A percentile compares a stretch with the other conserved stretches of the same genome.
Evolutionary conservation across 176 grass and related monocot species (phyloP).

Genomic region (Panicum miliaceum): DNA sequence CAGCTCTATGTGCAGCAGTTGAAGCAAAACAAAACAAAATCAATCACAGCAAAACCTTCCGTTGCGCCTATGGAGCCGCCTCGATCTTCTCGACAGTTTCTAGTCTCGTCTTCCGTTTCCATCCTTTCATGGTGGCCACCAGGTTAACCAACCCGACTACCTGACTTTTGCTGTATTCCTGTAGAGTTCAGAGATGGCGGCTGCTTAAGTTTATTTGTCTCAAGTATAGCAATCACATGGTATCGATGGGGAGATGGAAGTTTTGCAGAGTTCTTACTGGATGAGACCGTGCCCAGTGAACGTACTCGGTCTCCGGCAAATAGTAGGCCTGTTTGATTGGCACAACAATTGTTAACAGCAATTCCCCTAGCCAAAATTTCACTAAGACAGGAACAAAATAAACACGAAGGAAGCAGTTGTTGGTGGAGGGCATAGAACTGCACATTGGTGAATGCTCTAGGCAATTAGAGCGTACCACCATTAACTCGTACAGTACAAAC

Average conservation of each 20-base stretch:
- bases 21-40: slow-evolving; percentile 53
- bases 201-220: slow-evolving; percentile 1
- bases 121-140: slow-evolving; percentile 92
- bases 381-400: slow-evolving; percentile 17
- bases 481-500: slow-evolving; percentile 14
- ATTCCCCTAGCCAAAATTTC: slow-evolving; percentile 5
- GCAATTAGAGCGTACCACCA: not conserved
- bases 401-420: not conserved
- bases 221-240: not conserved
- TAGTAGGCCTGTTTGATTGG: slow-evolving; percentile 82
- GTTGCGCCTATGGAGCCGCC: slow-evolving; percentile 52
- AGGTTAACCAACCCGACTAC: slow-evolving; percentile 86
- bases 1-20: slow-evolving; percentile 64
- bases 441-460: not conserved
- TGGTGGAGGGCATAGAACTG: not conserved
- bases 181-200: slow-evolving; percentile 18
- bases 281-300: slow-evolving; percentile 96
- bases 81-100: slow-evolving; percentile 93
- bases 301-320: slow-evolving; percentile 94
- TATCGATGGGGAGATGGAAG: not conserved
- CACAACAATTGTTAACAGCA: slow-evolving; percentile 31
- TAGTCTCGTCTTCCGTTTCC: slow-evolving; percentile 91
- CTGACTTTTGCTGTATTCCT: slow-evolving; percentile 93
- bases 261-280: slow-evolving; percentile 54
- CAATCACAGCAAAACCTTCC: slow-evolving; percentile 23